phyloP scores from a whole-genome alignment of 2,329 filamentous ascomycete genomes.

The Ceratocystis destructans region DNA sequence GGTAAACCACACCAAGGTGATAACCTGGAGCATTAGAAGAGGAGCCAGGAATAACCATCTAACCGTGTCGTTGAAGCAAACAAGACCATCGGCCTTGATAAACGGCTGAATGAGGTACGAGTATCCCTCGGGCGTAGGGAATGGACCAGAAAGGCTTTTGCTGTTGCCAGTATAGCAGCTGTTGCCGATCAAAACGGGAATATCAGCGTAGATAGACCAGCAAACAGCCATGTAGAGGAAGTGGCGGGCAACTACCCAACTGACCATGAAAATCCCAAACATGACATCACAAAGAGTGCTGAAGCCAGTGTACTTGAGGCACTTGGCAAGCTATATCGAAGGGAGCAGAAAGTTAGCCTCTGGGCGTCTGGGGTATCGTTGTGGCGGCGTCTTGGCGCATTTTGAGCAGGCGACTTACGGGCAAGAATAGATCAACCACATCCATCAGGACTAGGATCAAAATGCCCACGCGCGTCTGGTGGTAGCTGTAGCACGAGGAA shows the following conservation, averaged over 20 bases:
- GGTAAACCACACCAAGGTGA: conserved; percentile 77
- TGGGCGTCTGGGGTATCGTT: not conserved
- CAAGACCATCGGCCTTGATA: conserved; percentile 51
- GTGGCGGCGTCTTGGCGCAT: not conserved
- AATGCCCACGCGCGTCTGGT: conserved; percentile 76
- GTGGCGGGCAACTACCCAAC: conserved; percentile 76
- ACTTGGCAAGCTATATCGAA: conserved; percentile 59
- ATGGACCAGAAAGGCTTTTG: conserved; percentile 41
- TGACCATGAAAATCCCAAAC: conserved; percentile 74
- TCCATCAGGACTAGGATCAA: conserved; percentile 89
- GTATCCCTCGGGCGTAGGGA: conserved; percentile 38
- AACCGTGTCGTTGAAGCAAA: conserved; percentile 68
- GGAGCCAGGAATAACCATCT: conserved; percentile 64
- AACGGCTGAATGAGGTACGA: conserved; percentile 62
- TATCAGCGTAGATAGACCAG: conserved; percentile 64
- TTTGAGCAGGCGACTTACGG: conserved; percentile 40
- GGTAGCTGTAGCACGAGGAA: conserved; percentile 69
- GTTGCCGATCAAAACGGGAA: conserved; percentile 45
- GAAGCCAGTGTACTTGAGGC: conserved; percentile 77
- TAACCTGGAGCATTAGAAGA: conserved; percentile 61
- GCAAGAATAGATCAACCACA: conserved; percentile 74
- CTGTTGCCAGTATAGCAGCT: conserved; percentile 57
- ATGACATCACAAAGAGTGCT: conserved; percentile 62
- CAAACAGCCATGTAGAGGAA: conserved; percentile 64
- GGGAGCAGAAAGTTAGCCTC: conserved; percentile 17